Base-by-base conservation (phyloP, 306 rosid genomes). In the Potentilla sterilis region DNA sequence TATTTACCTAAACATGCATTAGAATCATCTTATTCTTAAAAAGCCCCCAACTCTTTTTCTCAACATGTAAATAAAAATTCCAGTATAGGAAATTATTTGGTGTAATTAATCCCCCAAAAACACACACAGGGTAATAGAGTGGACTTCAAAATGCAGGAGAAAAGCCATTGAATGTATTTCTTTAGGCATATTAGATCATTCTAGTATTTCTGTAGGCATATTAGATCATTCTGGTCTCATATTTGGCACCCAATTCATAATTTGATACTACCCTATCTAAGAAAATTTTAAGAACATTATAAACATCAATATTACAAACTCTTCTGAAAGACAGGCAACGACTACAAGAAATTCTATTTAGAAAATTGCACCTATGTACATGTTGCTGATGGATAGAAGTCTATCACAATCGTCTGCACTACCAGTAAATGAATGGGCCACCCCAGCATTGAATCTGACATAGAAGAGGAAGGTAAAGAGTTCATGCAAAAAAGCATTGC, bases 381-480 rank as follows among this genome's bases (percentile, higher is more conserved):
- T 86, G 69, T 92, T 87, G 71, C 78, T 85, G 81, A 92, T 86
- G 63, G 90, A 80, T 75, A 92, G 97, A 87, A 95, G 97, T 85
- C 85, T 92, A 67, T 69, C 82, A 63, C 96, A 64, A 81, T 95
- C 97, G 58, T 90, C 98, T 49, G 82, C 82, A 75, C 89, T 83
- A 70, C 83, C 98, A 21, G 98, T 90, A 89, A 95, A 95, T 75
- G 98, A 92, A 85, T 95, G 98, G 75, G 94, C 69, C 58, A 95
- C 97, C 80, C 97, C 97, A 49, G 79, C 91, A 70, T 77, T 80
- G 76, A 95, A 92, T 86, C 97, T 92, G 74, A 43, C 69, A 70
- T 15, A 82, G 61, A 64, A 77, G 61, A 76, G 77, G 68, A 58
- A 21, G 71, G 34, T 3, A 70, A 66, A 34, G 48, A 18, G 24